Evolutionary conservation across 2,329 filamentous ascomycete genomes (phyloP), one percentile per base, ranked within the genome.

Genomic region (Arthrinium phaeospermum): DNA sequence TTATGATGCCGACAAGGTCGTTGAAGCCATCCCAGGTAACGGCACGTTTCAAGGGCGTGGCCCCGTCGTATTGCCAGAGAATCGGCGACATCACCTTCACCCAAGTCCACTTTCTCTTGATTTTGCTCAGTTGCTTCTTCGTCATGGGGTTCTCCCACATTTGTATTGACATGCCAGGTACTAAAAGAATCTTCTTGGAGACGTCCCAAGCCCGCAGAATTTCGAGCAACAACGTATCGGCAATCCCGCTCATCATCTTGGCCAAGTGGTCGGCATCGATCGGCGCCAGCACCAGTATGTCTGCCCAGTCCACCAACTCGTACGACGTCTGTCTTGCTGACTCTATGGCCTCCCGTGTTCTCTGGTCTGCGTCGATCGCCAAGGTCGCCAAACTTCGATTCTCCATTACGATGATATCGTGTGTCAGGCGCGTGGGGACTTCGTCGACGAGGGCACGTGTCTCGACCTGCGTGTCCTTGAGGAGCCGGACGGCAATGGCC

Each of bases 111-210:
- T 94, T 95, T 74, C 90, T 87, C 75, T 92, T 89, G 57, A 98
- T 90, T 82, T 97, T 96, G 82, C 90, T 92, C 73, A 98, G 88
- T 79, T 98, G 95, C 78, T 94, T 93, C 83, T 93, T 94, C 22
- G 94, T 97, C 83, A 95, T 91, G 2, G 95, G 94, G 78, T 96
- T 95, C 79, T 95, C 91, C 94, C 94, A 97, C 91, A 96, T 95
- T 73, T 93, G 89, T 1, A 90, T 91, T 46, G 93, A 96, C 95
- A 98, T 97, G 75, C 94, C 94, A 0, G 95, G 95, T 8, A 97
- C 91, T 72, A 98, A 85, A 68, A 98, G 84, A 44, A 97, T 93
- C 77, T 92, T 93, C 83, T 98, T 98, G 8, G 92, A 92, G 0
- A 93, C 91, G 77, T 97, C 92, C 95, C 95, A 98, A 71, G 93